Conservation (phyloP, 176 grass and related monocot species). For the Cenchrus fungigraminus region DNA sequence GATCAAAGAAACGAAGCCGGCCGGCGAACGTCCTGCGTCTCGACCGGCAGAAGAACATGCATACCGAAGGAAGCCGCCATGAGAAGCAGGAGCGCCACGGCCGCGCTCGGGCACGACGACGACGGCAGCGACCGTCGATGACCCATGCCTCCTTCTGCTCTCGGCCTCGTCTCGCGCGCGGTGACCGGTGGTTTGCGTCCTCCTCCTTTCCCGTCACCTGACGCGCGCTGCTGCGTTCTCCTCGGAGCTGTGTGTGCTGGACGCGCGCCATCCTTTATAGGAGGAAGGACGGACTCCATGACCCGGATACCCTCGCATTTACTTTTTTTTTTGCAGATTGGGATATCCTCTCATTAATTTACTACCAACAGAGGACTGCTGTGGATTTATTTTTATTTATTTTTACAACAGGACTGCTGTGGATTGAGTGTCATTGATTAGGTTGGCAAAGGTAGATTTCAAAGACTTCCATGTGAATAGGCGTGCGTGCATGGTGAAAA, state of each 20-base stretch:
- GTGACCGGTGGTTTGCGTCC: not conserved
- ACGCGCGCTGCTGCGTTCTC: not conserved
- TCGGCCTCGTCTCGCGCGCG: no score
- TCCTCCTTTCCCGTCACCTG: not conserved
- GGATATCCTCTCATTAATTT: not conserved
- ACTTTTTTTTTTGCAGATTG: not conserved
- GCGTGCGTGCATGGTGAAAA: not conserved
- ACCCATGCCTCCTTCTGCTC: not conserved
- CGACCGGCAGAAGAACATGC: not conserved
- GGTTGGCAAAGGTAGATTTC: not conserved
- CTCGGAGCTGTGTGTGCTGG: not conserved
- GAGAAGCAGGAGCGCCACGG: constrained; percentile 11
- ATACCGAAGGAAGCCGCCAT: constrained; percentile 29
- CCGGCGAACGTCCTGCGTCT: no score
- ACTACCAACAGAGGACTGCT: no score
- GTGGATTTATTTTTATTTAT: not conserved
- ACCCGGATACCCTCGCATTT: not conserved
- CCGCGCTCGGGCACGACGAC: not conserved
- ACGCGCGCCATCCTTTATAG: constrained; percentile 12
- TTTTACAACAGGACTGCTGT: no score
- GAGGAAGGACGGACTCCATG: not conserved
- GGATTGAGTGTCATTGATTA: not conserved
- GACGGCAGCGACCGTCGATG: not conserved
- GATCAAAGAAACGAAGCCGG: not conserved
- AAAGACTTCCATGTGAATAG: not conserved